Percentiles rank a stretch among this genome's conserved stretches.
These are phyloP conservation scores for Diaporthe longicolla DNA, from an alignment of 2,329 filamentous ascomycete genomes.

Conservation along the genomic window DNA sequence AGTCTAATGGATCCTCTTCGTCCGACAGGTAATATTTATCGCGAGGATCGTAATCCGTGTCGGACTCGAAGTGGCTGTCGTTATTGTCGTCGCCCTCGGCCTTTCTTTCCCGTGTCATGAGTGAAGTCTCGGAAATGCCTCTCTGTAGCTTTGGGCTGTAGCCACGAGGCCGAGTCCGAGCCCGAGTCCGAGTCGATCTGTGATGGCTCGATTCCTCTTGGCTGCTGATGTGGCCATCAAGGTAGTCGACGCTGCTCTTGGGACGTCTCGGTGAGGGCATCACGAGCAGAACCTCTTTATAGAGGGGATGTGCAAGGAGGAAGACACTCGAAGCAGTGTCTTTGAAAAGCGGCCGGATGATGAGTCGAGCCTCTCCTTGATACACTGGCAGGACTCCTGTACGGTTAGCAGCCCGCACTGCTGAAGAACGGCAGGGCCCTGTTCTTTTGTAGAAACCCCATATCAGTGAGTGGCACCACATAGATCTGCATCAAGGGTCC, in stretches of 20 bases:
- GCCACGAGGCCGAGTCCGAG: slow-evolving; percentile 25
- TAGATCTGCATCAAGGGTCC: slow-evolving; percentile 36
- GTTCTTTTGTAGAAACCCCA: slow-evolving; percentile 36
- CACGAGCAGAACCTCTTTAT: neutral
- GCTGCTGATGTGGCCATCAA: slow-evolving; percentile 35
- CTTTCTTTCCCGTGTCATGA: slow-evolving; percentile 33
- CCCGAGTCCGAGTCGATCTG: slow-evolving; percentile 29
- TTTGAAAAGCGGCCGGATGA: neutral
- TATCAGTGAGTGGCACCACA: neutral
- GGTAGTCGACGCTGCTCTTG: slow-evolving; percentile 32
- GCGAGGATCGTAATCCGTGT: slow-evolving; percentile 44
- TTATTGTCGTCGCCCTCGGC: slow-evolving; percentile 18
- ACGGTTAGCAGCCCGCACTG: neutral
- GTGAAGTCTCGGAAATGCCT: slow-evolving; percentile 34
- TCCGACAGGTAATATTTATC: slow-evolving; percentile 45
- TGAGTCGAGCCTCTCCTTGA: slow-evolving; percentile 5
- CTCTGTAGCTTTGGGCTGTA: slow-evolving; percentile 31
- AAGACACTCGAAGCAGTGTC: neutral
- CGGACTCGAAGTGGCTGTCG: slow-evolving; percentile 33
- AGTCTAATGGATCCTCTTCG: slow-evolving; percentile 39
- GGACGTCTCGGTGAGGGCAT: slow-evolving; percentile 38
- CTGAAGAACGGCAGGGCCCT: slow-evolving; percentile 1
- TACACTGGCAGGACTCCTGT: neutral
- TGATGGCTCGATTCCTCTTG: slow-evolving; percentile 26
- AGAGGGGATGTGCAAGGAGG: neutral